Evolutionary conservation across 345 rosid species (phyloP), one percentile per base, ranked within the genome.

Genomic region (Sisymbrium irio): DNA sequence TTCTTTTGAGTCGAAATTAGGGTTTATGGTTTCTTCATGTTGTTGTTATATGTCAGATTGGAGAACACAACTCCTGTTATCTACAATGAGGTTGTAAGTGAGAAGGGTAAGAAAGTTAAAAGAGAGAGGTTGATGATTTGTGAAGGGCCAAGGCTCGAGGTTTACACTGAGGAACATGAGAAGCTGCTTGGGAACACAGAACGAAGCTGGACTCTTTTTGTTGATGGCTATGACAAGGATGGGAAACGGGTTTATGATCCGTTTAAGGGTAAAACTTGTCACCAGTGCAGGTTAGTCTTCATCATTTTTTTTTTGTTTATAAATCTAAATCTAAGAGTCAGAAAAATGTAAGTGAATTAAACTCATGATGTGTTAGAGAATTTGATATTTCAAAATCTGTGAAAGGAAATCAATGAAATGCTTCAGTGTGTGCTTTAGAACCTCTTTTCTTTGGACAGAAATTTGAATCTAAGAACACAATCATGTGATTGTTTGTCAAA

Each of bases 241-340:
- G 90, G 98, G 4, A 88, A 54, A 67, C 77, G 93, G 69, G 83
- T 92, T 71, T 89, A 95, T 83, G 99, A 95, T 85, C 83, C 79
- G 10, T 9, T 89, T 20, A 88, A 82, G 9, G 97, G 97, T 57
- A 95, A 89, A 78, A 92, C 99, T 83, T 94, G 98, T 82, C 98
- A 94, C 57, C 97, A 95, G 36, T 95, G 99, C 88, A 85, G 97
- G 97, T 87, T 30, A 55, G 22, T 56, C 61, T 55, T 13, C 39
- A 6, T 6, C 35, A 22, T 22, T 22, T 22, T n/a, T 30, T 53
- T 15, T 53, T 13, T 22, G 20, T 30, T 50, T 14, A 19, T 49
- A 19, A 47, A 47, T 47, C 12, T 47, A 47, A 47, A 20, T 18
- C 53, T 2, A 18, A 46, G 53, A 47, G 19, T 47, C 14, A 18